These are phyloP conservation scores for Cordyceps farinosa DNA, from an alignment of 2,329 filamentous ascomycete species.

Conservation along the genomic window DNA sequence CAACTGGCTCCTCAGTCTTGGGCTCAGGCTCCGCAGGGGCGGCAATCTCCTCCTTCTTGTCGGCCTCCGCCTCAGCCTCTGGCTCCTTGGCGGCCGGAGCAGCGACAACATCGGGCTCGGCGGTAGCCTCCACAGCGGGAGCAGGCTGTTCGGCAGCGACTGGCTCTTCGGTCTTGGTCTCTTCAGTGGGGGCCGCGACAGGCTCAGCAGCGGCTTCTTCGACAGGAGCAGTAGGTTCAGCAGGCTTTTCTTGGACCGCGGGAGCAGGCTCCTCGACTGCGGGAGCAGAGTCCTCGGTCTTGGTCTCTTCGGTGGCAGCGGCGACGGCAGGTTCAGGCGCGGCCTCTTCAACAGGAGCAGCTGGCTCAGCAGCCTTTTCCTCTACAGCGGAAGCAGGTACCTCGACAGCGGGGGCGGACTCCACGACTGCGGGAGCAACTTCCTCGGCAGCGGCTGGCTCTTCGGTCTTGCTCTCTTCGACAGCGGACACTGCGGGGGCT, in stretches of 20 bases:
- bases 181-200: background rate
- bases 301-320: constrained; percentile 13
- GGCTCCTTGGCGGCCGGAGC: background rate
- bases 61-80: background rate
- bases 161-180: constrained; percentile 6
- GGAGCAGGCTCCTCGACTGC: constrained; percentile 6
- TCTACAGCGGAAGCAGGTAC: background rate
- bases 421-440: background rate
- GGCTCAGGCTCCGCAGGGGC: constrained; percentile 3
- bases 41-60: constrained; percentile 18
- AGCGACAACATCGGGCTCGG: constrained; percentile 1
- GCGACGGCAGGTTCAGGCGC: background rate
- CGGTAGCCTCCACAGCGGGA: background rate
- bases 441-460: background rate
- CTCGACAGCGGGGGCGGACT: background rate
- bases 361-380: background rate
- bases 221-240: too few species aligned
- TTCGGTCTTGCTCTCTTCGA: constrained; percentile 11
- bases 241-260: constrained; percentile 6
- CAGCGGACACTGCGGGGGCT: background rate
- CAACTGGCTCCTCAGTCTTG: background rate
- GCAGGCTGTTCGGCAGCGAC: background rate
- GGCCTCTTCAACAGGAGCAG: too few species aligned
- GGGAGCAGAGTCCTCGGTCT: constrained; percentile 17
- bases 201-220: background rate